Base-by-base conservation (phyloP, 768 basidiomycete genomes). In the Suillus alpinus region DNA sequence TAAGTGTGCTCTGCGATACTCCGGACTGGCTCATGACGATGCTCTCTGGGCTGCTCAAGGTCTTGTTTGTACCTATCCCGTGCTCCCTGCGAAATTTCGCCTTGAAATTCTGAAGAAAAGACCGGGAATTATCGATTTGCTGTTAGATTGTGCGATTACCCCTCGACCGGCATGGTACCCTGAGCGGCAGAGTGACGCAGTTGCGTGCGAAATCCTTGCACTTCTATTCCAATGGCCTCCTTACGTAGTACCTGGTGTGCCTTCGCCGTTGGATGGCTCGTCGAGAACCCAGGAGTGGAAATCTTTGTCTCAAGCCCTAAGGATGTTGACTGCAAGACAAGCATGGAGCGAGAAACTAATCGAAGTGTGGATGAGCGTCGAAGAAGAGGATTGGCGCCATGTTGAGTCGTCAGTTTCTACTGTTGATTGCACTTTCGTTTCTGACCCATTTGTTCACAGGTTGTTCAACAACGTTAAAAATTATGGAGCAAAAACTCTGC, bases 1-100 rank as follows among this genome's bases (percentile, higher is more conserved):
- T 32, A 58, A 55, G 56, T 74, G 72, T 55, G 73, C 67, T 10
- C 67, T 71, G 7, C 66, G 75, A 36, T 70, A 69, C 59, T 75
- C 67, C 57, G 71, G 68, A 14, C 65, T 74, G 62, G 36, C 69
- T 10, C 67, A 66, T 44, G 63, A 62, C 18, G 39, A 59, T 29
- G 56, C 57, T 20, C 44, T 65, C 14, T 66, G 56, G 57, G 31
- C 61, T 14, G 46, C 58, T 6, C 60, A 62, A 49, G 63, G 44
- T 14, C 63, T 67, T 43, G n/a, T 67, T 7, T 59, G 60, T 46
- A 39, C 52, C 26, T 43, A 50, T 20, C 60, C 66, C 23, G 26
- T 57, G 10, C 59, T 52, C 6, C 26, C 62, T 3, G 37, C 50
- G 7, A 47, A 60, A 34, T 60, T 62, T 41, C 34, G 58, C n/a